Conservation (phyloP, 208 protist genomes). For the Novymonas esmeraldas region DNA sequence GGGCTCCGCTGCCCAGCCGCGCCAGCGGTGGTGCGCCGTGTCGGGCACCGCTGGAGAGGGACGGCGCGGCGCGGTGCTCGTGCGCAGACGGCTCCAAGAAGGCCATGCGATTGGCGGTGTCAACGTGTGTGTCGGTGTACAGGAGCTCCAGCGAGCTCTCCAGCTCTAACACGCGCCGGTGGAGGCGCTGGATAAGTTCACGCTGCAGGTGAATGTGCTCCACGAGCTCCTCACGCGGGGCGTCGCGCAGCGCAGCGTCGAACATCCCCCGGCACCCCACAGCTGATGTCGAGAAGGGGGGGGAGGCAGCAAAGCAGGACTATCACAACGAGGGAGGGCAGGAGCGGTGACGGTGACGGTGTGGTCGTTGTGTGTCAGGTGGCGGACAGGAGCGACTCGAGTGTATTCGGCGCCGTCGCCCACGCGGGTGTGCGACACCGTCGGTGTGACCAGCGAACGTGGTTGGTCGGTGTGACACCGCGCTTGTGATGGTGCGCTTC, state of each 20-base stretch:
- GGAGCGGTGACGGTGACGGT: too few relatives aligned
- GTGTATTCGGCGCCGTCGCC: too few relatives aligned
- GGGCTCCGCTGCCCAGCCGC: neutral
- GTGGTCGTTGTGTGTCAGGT: too few relatives aligned
- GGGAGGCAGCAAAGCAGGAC: neutral
- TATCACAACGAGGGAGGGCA: too few relatives aligned
- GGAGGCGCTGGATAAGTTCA: slow-evolving; percentile 62
- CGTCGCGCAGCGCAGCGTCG: slow-evolving; percentile 37
- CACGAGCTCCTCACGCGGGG: slow-evolving; percentile 58
- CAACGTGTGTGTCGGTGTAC: neutral
- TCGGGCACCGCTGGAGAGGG: neutral
- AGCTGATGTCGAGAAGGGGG: neutral
- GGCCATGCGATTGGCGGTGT: neutral
- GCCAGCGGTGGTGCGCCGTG: neutral
- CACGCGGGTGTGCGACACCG: too few relatives aligned
- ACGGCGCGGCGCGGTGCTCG: neutral
- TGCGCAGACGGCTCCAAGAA: neutral
- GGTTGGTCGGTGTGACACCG: too few relatives aligned
- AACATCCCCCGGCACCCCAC: slow-evolving; percentile 10
- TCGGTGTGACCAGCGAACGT: too few relatives aligned
- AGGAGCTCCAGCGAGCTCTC: slow-evolving; percentile 36
- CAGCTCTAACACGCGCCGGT: slow-evolving; percentile 54
- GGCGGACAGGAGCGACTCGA: too few relatives aligned
- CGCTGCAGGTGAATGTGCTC: slow-evolving; percentile 63
- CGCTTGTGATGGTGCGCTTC: neutral